Base-by-base conservation (phyloP, 805 yeast species). In the Ogataea nonfermentans region DNA sequence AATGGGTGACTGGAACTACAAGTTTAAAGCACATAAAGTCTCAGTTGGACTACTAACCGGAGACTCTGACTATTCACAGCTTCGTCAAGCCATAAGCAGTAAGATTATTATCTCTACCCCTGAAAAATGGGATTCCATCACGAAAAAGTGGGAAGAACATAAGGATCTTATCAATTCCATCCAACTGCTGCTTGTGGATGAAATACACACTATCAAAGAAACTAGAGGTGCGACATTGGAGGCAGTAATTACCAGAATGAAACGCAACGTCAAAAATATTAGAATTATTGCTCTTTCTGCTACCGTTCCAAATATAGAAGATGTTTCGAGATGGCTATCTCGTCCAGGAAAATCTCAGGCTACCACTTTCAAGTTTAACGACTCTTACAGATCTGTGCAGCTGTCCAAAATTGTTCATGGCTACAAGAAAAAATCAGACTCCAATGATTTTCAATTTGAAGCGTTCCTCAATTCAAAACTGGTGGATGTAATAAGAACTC, bases 81-180 rank as follows among this genome's bases (percentile, higher is more conserved):
- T 71, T 5, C 71, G 3, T 66, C 17, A 24, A 15, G 37, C 33
- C 3, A 25, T 66, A 52, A 66, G 59, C n/a, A 67, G 78, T 2
- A 72, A 73, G 40, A 64, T 78, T 4, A 74, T 78, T 8, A 69
- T 78, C 7, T 70, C 80, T 2, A 78, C 83, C 1, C 82, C 83
- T 4, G 83, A 78, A 52, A 78, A 78, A 52, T 76, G 81, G 80
- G 82, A 78, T 49, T 59, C 72, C 30, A 57, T 76, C 40, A 74
- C 82, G 0, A 61, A 81, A 46, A 70, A 67, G 47, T 69, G 78
- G 76, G 49, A 58, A 2, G 77, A 74, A 46, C 67, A 61, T 46
- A 49, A 50, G 19, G 62, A 56, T 23, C 41, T 69, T 12, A 65
- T 73, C 49, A 58, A 65, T 54, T 51, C 70, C 49, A 51, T 73